Conservation (phyloP, 139 green algal species). For the Prasinococcaceae sp. region DNA sequence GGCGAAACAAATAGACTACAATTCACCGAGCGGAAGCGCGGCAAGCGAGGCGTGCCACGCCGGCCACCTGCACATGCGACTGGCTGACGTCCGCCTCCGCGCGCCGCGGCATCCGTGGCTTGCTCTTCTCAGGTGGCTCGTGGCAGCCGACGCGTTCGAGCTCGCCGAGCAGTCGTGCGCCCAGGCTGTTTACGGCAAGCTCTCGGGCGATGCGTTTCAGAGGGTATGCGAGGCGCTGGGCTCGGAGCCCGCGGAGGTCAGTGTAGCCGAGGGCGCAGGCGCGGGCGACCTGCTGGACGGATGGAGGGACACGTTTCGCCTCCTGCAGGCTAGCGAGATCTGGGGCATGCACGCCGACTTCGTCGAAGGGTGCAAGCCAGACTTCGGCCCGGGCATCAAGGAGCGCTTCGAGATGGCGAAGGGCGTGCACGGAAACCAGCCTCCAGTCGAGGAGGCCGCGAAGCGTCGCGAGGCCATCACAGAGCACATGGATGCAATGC, state of each 20-base stretch:
- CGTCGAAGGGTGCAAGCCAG: constrained; percentile 37
- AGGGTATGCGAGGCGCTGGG: constrained; percentile 27
- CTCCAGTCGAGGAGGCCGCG: constrained; percentile 1
- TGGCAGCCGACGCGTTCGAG: constrained; percentile 58
- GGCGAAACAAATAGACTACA: no score
- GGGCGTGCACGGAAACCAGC: not conserved
- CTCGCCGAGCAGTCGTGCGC: constrained; percentile 29
- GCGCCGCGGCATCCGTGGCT: not conserved
- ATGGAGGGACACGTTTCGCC: constrained; percentile 55
- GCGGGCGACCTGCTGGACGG: constrained; percentile 26
- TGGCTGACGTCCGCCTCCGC: no score
- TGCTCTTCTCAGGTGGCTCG: constrained; percentile 32
- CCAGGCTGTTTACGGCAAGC: constrained; percentile 42
- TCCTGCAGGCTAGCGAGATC: constrained; percentile 45
- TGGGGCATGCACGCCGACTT: constrained; percentile 61
- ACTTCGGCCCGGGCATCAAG: constrained; percentile 56
- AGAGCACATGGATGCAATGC: constrained; percentile 34
- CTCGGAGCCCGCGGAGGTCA: constrained; percentile 30
- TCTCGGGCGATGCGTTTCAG: constrained; percentile 2
- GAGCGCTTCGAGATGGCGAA: constrained; percentile 66
- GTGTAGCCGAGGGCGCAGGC: constrained; percentile 20
- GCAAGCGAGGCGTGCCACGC: no score
- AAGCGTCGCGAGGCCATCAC: constrained; percentile 20
- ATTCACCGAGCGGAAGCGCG: no score
- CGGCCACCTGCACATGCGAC: no score